Conservation (phyloP, 2,329 filamentous ascomycete species). For the Cladosporium cucumerinum region DNA sequence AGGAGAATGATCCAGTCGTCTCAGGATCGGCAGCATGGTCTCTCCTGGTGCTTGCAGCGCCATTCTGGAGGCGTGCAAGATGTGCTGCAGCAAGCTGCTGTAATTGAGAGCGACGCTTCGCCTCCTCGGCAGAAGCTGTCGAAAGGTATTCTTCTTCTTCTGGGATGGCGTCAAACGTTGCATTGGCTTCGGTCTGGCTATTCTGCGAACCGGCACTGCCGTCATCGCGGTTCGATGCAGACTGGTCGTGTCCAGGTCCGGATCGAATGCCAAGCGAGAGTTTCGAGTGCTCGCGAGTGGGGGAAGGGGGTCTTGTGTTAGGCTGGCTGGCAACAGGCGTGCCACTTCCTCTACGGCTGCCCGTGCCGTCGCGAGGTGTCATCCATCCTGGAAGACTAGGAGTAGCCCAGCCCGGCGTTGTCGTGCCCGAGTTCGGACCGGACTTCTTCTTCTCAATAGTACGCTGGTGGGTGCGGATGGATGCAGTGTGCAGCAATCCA, state of each 20-base stretch:
- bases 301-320: slow-evolving; percentile 32
- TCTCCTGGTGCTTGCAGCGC: slow-evolving; percentile 15
- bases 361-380: slow-evolving; percentile 42
- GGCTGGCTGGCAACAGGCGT: slow-evolving; percentile 30
- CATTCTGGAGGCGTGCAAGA: slow-evolving; percentile 29
- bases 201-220: background rate
- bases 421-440: slow-evolving; percentile 10
- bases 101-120: slow-evolving; percentile 31
- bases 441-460: slow-evolving; percentile 27
- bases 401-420: slow-evolving; percentile 33
- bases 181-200: background rate
- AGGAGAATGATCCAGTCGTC: background rate
- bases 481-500: slow-evolving; percentile 58
- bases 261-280: slow-evolving; percentile 31
- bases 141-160: slow-evolving; percentile 33
- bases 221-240: background rate
- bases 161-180: background rate
- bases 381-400: slow-evolving; percentile 35
- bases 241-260: slow-evolving; percentile 28
- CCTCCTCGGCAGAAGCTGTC: slow-evolving; percentile 29
- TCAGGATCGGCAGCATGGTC: slow-evolving; percentile 2
- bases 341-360: slow-evolving; percentile 40
- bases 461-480: slow-evolving; percentile 56
- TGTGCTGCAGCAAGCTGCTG: slow-evolving; percentile 24
- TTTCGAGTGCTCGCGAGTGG: slow-evolving; percentile 22